Evolutionary conservation across 2,329 filamentous ascomycete genomes (phyloP).

Genomic region (Venturia aucupariae): DNA sequence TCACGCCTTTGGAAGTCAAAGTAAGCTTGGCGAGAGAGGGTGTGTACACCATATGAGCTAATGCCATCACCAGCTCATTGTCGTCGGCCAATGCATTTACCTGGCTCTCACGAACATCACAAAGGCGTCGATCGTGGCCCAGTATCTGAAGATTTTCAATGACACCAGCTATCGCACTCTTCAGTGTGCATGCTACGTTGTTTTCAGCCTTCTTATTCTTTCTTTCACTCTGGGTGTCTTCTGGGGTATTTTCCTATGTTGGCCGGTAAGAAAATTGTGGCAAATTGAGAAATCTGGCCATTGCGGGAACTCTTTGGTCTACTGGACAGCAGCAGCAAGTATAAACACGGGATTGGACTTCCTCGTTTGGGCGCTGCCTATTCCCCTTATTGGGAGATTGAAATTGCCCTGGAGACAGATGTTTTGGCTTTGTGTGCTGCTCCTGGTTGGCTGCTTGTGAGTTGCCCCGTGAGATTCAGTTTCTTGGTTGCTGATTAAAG

Average conservation of each 20-base stretch:
- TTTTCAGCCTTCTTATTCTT: background rate
- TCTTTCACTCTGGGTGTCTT: constrained; percentile 5
- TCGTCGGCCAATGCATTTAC: constrained; percentile 25
- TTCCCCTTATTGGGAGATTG: constrained; percentile 7
- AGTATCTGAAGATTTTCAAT: constrained; percentile 21
- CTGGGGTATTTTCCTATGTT: constrained; percentile 10
- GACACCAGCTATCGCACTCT: constrained; percentile 18
- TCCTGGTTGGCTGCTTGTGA: constrained; percentile 12
- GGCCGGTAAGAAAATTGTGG: constrained; percentile 11
- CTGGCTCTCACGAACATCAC: constrained; percentile 25
- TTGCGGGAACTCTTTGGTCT: background rate
- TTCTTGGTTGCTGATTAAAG: background rate
- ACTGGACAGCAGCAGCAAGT: constrained; percentile 4
- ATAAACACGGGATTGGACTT: constrained; percentile 12
- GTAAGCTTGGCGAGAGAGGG: constrained; percentile 14
- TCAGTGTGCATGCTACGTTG: constrained; percentile 20
- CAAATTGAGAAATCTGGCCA: background rate
- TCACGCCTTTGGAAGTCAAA: background rate
- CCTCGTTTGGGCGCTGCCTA: constrained; percentile 9
- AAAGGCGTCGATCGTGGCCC: constrained; percentile 25
- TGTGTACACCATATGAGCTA: constrained; percentile 14
- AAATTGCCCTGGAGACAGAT: constrained; percentile 8
- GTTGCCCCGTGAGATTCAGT: background rate
- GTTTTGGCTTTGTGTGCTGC: background rate
- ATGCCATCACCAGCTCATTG: constrained; percentile 21